Evolutionary conservation across 2,329 filamentous ascomycete species (phyloP), one percentile per base, ranked within the genome.

Genomic region (Cercospora nicotianae): DNA sequence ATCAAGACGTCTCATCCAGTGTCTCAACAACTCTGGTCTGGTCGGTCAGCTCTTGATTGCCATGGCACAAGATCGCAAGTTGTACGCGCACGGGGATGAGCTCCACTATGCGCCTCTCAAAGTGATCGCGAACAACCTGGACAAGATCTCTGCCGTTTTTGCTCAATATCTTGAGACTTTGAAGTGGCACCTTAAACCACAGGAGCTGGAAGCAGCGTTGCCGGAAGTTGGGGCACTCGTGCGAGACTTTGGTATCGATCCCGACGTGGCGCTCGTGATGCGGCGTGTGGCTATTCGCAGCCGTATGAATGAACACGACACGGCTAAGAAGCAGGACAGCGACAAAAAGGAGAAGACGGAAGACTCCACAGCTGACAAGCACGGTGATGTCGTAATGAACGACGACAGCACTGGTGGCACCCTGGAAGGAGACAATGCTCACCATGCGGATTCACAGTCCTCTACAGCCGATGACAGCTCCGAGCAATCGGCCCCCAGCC

Each of bases 131-230:
- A 93, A 93, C 62, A 89, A 97, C 72, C 87, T 96, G 63, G 95
- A 99, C 77, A 94, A 97, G 77, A 90, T 96, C 20, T 92, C 97
- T 72, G 88, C 91, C 68, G 90, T 94, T 8, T 85, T 98, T 26
- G 87, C 89, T 26, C 94, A 97, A 75, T 99, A 96, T 76, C 85
- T 98, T 18, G 95, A 98, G 75, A 86, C 97, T 6, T 85, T 99
- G 33, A 91, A 91, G 76, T 91, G 88, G 77, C 96, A 93, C 75
- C 81, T 97, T 31, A 85, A 89, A 0, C 84, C 88, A 0, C 87
- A 90, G 42, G 88, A 94, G 20, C 98, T 97, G 69, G 91, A 96
- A 75, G 81, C 83, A 2, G 85, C 91, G 18, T 89, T 98, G 5
- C 95, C 95, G 1, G 87, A 88, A 31, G 87, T 97, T 51, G 82